Evolutionary conservation across 2,329 filamentous ascomycete species (phyloP).

Genomic region (Verticillium albo-atrum): DNA sequence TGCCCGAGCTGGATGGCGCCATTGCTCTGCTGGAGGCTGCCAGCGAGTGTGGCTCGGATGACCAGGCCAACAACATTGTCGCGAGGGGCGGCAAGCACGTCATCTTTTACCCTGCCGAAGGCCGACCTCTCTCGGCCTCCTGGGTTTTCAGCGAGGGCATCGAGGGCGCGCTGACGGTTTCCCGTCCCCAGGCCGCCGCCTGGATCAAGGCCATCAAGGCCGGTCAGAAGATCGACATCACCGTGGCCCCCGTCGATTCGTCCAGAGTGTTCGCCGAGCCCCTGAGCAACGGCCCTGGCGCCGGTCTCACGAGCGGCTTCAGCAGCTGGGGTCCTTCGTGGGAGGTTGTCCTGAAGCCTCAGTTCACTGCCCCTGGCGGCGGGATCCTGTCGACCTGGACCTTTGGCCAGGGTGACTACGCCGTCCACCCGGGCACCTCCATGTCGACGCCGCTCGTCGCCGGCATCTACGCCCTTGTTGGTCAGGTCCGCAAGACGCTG

Average conservation of each 20-base stretch:
- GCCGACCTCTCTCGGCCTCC: not conserved
- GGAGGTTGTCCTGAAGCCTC: conserved; percentile 43
- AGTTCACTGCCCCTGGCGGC: conserved; percentile 42
- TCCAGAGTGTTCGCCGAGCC: conserved; percentile 8
- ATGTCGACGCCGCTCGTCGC: conserved; percentile 49
- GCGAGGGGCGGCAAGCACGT: conserved; percentile 36
- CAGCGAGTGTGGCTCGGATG: conserved; percentile 24
- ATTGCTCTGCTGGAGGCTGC: conserved; percentile 27
- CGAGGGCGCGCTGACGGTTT: conserved; percentile 10
- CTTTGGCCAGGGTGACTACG: conserved; percentile 34
- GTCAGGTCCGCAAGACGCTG: conserved; percentile 20
- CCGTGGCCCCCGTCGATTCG: conserved; percentile 9
- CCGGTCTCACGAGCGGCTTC: conserved; percentile 30
- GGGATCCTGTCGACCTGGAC: conserved; percentile 49
- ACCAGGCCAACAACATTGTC: conserved; percentile 33
- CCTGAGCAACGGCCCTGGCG: conserved; percentile 15
- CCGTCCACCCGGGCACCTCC: conserved; percentile 47
- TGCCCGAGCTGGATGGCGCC: conserved; percentile 31
- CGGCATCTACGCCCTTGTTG: conserved; percentile 27
- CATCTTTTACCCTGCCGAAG: conserved; percentile 27
- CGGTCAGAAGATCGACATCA: conserved; percentile 16
- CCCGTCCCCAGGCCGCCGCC: conserved; percentile 14
- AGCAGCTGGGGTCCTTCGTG: conserved; percentile 42
- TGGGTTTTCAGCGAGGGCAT: conserved; percentile 3
- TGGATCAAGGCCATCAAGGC: conserved; percentile 17